Base-by-base conservation (phyloP, 192 early-diverging fungal genomes). In the Oehlia diaphana region DNA sequence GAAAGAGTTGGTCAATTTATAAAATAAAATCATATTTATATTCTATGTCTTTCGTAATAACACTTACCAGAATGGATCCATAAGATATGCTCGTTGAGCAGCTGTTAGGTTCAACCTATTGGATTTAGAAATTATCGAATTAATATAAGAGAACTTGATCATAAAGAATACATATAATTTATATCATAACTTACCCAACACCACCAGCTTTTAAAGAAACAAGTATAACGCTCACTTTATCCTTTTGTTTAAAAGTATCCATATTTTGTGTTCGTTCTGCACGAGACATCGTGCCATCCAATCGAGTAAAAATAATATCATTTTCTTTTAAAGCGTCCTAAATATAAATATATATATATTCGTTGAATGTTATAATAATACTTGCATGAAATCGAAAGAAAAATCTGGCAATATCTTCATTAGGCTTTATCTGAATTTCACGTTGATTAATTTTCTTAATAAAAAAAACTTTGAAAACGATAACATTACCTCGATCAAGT, bases 201-300 rank as follows among this genome's bases (percentile, higher is more conserved):
- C 93, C 93, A 82, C 94, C 93, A 9, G 93, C 94, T 4, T 87
- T 84, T 76, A 95, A 83, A 77, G 90, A 91, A 58, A 94, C 86
- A 37, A 95, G 86, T 28, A 95, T 81, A 0, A 93, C 88, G 12
- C 85, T 85, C 26, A 83, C 71, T 49, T 83, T 80, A 21, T 85
- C 81, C 42, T 91, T 83, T 10, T 80, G 79, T 44, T 91, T 91
- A 81, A 95, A 95, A 9, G 77, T 50, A 5, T 88, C 69, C 69
- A 95, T 76, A 5, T 90, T 88, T 10, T 80, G 76, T 65, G 85
- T 87, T 26, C 95, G 89, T 19, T 90, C 84, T 21, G 68, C 63
- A 26, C 91, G 91, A 14, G 83, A 76, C 89, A 94, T 87, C 8
- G 87, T 89, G 61, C 96, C 96, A 79, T 98, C 96, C 63, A 97